Evolutionary conservation across 2,329 filamentous ascomycete genomes (phyloP), one percentile per base, ranked within the genome.

Genomic region (Fusarium compactum): DNA sequence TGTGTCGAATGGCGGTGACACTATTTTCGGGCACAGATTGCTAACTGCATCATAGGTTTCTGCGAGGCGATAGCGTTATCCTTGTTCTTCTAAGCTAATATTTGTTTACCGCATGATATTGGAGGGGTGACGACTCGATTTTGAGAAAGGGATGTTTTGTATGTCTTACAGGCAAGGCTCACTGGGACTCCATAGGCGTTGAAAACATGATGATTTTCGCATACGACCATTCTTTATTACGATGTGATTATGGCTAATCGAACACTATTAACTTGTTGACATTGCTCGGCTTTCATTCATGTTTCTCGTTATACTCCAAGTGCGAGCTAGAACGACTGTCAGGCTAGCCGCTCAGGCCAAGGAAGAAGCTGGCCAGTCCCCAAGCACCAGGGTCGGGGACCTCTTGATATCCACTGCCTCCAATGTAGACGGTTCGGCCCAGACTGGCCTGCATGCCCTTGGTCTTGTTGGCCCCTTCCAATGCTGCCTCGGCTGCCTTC

Each of bases 391-490:
- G 87, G 57, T 89, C 86, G 0, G 86, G 87, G 11, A 86, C 86
- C 74, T 82, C 77, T 69, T 82, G 77, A 55, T 82, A 83, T 16
- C 80, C 80, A 56, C 78, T 81, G 6, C 92, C 67, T 32, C 81
- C 81, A 8, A 83, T 78, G 61, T 83, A 82, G 8, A 83, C 81
- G 1, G 80, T 78, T 65, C 84, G 73, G 10, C 96, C 96, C 43
- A 99, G 83, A 74, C 91, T 96, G 44, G 96, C 93, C 79, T 92
- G 89, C 95, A 99, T 98, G 25, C 91, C 92, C 83, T 95, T 97
- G 22, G 96, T 98, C 30, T 88, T 88, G 70, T 95, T 91, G 6
- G 95, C 92, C 1, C 92, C 96, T 48, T 89, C 85, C 69, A 88
- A 87, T 1, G 94, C 91, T 3, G 93, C 94, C 74, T 89, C 84